These are phyloP conservation scores for Mycena citricolor DNA, from an alignment of 1,284 basidiomycete genomes.

Conservation along the genomic window DNA sequence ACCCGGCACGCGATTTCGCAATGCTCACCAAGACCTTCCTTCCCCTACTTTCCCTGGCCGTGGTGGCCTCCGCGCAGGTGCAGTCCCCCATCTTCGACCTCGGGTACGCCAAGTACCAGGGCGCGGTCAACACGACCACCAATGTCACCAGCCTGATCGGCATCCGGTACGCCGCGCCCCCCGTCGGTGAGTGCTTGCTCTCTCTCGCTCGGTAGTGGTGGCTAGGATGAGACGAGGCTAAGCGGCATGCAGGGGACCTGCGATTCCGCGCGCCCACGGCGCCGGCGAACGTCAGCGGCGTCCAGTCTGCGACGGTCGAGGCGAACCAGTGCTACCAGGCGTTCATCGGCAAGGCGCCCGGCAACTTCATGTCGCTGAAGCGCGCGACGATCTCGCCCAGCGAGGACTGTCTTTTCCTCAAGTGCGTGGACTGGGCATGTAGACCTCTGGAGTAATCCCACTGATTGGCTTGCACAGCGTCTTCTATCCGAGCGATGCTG, in stretches of 20 bases:
- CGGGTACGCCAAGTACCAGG: constrained; percentile 41
- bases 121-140: constrained; percentile 29
- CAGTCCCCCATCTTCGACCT: constrained; percentile 36
- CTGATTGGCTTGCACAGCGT: constrained; percentile 8
- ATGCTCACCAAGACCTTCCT: no score
- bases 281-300: background rate
- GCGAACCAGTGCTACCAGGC: constrained; percentile 13
- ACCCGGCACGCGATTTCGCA: no score
- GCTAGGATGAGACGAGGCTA: no score
- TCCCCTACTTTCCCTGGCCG: no score
- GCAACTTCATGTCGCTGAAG: background rate
- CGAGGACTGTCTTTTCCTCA: constrained; percentile 20
- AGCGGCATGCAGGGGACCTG: constrained; percentile 30
- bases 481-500: constrained; percentile 18
- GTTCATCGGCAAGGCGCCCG: background rate
- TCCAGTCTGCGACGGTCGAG: constrained; percentile 4
- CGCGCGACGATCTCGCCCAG: background rate
- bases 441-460: no score
- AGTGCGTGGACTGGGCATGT: no score
- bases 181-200: constrained; percentile 32
- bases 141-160: constrained; percentile 38
- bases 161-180: constrained; percentile 42
- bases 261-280: constrained; percentile 36
- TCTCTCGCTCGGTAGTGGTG: no score
- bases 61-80: no score